A percentile compares a stretch with the other conserved stretches of the same genome.
Conservation (phyloP, 306 rosid species). For the Malus domestica region DNA sequence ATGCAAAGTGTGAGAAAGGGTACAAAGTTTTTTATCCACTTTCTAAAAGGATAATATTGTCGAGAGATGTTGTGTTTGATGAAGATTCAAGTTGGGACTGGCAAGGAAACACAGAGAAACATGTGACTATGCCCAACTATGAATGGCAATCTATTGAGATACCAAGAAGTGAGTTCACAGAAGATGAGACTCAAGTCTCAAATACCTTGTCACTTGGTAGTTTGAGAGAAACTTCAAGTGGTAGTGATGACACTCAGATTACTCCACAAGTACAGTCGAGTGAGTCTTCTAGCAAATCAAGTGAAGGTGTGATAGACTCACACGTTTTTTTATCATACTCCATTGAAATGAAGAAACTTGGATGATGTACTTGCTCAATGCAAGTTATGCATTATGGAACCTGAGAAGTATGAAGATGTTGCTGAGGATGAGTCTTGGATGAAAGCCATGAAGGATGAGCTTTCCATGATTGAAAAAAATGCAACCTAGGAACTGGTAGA, state of each 20-base stretch:
- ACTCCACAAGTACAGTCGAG: too few species aligned
- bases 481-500: background rate
- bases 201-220: too few species aligned
- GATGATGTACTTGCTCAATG: background rate
- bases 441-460: background rate
- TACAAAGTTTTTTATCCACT: background rate
- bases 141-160: background rate
- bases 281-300: too few species aligned
- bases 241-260: too few species aligned
- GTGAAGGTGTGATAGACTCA: too few species aligned
- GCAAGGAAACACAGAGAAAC: background rate
- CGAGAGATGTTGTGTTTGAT: background rate
- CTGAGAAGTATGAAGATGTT: background rate
- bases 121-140: background rate
- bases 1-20: background rate
- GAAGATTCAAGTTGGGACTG: background rate
- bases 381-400: background rate
- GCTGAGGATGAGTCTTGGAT: background rate
- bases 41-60: background rate
- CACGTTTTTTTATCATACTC: background rate
- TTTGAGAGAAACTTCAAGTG: too few species aligned
- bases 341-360: background rate
- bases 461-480: background rate
- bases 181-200: too few species aligned
- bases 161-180: too few species aligned